Conservation (phyloP, 768 basidiomycete genomes). For the Pulveroboletus sp. region DNA sequence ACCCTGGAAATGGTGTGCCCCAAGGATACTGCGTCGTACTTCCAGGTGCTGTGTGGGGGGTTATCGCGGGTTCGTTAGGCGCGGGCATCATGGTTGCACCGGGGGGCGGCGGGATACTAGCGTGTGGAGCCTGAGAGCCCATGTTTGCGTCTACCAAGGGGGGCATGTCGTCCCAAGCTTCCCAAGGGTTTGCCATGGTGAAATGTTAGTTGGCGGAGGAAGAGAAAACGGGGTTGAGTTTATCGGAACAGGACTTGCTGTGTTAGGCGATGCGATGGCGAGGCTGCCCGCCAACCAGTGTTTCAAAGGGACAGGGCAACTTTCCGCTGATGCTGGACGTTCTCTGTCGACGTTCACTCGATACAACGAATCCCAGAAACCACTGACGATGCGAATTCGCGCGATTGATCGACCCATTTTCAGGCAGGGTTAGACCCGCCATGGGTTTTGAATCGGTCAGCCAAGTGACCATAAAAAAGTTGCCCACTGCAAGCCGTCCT, state of each 20-base stretch:
- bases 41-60: conserved; percentile 6
- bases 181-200: conserved; percentile 15
- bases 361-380: no score
- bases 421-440: no score
- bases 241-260: conserved; percentile 18
- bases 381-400: no score
- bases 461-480: no score
- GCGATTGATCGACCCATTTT: no score
- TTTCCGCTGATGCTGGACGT: no score
- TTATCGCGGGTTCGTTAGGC: conserved; percentile 9
- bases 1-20: conserved; percentile 16
- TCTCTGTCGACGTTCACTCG: no score
- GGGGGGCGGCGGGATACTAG: conserved; percentile 23
- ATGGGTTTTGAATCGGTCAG: no score
- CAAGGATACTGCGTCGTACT: conserved; percentile 8
- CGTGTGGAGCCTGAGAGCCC: neutral
- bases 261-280: conserved; percentile 12
- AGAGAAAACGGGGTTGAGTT: neutral
- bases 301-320: neutral
- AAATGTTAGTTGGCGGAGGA: neutral
- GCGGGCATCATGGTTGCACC: conserved; percentile 12
- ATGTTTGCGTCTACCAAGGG: conserved; percentile 19
- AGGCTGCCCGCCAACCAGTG: neutral
- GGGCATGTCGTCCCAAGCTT: conserved; percentile 24
- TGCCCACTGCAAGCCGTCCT: no score